Conservation (phyloP, 139 green algal species). For the Asterochloris sp. region DNA sequence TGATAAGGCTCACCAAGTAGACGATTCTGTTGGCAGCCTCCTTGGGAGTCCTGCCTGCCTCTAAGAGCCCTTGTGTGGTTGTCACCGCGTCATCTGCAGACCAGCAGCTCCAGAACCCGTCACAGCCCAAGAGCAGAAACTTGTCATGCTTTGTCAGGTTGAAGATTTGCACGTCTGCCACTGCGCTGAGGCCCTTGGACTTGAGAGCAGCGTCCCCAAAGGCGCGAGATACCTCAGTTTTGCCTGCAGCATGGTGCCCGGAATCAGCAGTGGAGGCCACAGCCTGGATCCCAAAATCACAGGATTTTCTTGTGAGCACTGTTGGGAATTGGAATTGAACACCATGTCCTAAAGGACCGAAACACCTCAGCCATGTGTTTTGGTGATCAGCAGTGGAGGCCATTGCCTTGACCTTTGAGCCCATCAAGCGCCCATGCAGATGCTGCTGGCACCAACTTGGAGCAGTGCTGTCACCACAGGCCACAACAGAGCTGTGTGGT, state of each 20-base stretch:
- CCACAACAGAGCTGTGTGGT: too few relatives aligned
- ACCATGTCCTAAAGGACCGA: too few relatives aligned
- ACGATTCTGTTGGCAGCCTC: slow-evolving; percentile 51
- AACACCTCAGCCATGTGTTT: too few relatives aligned
- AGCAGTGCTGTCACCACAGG: too few relatives aligned
- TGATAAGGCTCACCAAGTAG: slow-evolving; percentile 19
- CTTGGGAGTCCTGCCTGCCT: slow-evolving; percentile 34
- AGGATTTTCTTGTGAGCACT: too few relatives aligned
- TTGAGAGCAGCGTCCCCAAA: slow-evolving; percentile 62
- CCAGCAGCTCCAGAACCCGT: slow-evolving; percentile 65
- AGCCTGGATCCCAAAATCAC: too few relatives aligned
- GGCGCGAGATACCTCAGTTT: slow-evolving; percentile 61
- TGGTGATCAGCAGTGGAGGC: too few relatives aligned
- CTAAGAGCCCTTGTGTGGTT: slow-evolving; percentile 25
- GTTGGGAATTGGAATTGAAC: too few relatives aligned
- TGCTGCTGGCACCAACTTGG: too few relatives aligned
- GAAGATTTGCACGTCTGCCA: slow-evolving; percentile 37
- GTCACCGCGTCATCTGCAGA: slow-evolving; percentile 45
- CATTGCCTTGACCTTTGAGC: too few relatives aligned
- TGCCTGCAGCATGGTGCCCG: slow-evolving; percentile 7
- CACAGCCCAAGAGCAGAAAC: slow-evolving; percentile 61
- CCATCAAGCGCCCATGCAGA: too few relatives aligned
- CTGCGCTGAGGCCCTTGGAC: slow-evolving; percentile 30
- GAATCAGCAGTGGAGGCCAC: too few relatives aligned
- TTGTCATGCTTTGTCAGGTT: slow-evolving; percentile 36